Percentiles rank a stretch among this genome's conserved stretches.
Conservation (phyloP, 78 protist genomes). For the Isochrysis galbana region DNA sequence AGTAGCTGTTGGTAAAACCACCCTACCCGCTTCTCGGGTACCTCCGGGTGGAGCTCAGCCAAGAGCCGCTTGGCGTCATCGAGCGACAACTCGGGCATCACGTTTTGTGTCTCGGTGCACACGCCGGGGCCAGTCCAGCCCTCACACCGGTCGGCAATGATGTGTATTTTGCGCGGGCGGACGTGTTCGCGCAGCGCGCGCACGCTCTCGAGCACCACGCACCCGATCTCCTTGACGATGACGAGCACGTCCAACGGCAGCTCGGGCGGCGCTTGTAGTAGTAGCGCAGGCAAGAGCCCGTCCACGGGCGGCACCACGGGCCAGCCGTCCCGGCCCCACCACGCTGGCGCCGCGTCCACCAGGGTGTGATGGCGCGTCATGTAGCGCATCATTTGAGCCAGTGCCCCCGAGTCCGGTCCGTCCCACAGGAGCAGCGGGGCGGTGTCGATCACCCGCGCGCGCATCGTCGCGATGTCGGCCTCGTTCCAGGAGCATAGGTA, state of each 20-base stretch:
- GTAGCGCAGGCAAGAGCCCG: not conserved
- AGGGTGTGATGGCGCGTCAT: not conserved
- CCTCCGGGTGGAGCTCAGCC: not conserved
- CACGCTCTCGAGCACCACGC: not conserved
- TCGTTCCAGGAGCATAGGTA: not conserved
- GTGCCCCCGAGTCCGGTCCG: not conserved
- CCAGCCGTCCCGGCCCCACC: not conserved
- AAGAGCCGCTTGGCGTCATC: not conserved
- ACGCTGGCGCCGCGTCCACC: not conserved
- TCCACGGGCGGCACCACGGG: not conserved
- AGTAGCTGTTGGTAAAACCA: not conserved
- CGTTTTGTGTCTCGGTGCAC: not conserved
- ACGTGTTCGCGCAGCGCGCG: not conserved
- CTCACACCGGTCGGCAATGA: not conserved
- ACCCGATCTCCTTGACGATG: not conserved
- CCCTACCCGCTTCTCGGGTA: not conserved
- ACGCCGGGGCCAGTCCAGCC: not conserved
- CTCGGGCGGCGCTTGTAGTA: not conserved
- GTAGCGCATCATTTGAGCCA: not conserved
- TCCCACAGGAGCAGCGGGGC: not conserved
- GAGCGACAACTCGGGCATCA: not conserved
- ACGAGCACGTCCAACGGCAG: not conserved
- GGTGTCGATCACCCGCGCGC: not conserved
- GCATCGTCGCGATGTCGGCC: not conserved
- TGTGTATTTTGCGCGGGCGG: not conserved